phyloP scores from a whole-genome alignment of 805 yeast genomes.

The Lipomyces japonicus region DNA sequence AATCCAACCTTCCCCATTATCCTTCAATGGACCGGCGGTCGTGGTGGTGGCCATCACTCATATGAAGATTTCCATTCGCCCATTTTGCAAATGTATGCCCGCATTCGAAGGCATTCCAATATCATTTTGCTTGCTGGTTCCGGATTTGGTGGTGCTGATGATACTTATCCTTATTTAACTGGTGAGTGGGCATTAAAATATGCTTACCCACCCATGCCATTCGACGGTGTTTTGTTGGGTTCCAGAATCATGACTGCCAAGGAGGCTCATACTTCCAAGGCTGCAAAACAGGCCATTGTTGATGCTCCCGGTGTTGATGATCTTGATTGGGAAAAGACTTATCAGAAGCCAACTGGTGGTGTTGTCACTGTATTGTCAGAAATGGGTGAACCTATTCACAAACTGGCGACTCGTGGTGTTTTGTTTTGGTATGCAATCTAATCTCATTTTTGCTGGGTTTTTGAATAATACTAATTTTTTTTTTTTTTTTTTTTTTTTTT shows the following conservation, averaged over 20 bases:
- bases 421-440: conserved; percentile 60
- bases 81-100: conserved; percentile 88
- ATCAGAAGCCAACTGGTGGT: conserved; percentile 96
- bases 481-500: not conserved
- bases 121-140: conserved; percentile 94
- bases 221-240: conserved; percentile 94
- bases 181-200: conserved; percentile 91
- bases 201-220: conserved; percentile 97
- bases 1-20: conserved; percentile 97
- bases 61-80: conserved; percentile 99
- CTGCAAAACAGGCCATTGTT: conserved; percentile 88
- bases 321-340: conserved; percentile 86
- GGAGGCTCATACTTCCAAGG: conserved; percentile 92
- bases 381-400: conserved; percentile 99
- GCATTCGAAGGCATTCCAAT: conserved; percentile 86
- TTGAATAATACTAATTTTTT: not conserved
- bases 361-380: conserved; percentile 93
- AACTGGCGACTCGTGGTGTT: conserved; percentile 97
- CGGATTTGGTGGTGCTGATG: conserved; percentile 96
- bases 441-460: not conserved
- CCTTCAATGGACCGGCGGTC: conserved; percentile 99
- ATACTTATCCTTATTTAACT: conserved; percentile 94
- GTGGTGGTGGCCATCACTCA: conserved; percentile 99
- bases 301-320: conserved; percentile 88
- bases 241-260: conserved; percentile 96